Base-by-base conservation (phyloP, 1,284 basidiomycete genomes). In the Cystobasidium sp. region DNA sequence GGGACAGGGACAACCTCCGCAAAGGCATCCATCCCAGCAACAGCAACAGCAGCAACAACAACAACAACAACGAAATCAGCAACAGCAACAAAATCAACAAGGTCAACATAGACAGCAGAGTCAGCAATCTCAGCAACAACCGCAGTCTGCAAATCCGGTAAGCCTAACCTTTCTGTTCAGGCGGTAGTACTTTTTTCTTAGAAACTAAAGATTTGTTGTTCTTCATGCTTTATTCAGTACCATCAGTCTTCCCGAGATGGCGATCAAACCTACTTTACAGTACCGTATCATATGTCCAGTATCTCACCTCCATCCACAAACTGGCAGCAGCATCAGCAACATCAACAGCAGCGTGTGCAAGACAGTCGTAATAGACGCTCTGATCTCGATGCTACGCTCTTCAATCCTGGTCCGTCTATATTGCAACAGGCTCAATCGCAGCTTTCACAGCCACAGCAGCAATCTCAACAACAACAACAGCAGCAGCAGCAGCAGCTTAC, bases 251-350 rank as follows among this genome's bases (percentile, higher is more conserved):
- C 56, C 12, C 16, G 39, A 31, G 56, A 59, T 18, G 56, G 37
- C 20, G 56, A 59, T 22, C 61, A 63, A 43, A 49, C 61, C 0
- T 63, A 63, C 10, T 63, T 47, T 41, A 46, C 61, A 12, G 61
- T 46, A 9, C 43, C 44, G 3, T 63, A 63, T 37, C 61, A 63
- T 9, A 63, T 63, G 43, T 63, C 61, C 6, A 63, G 61, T 22
- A 63, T 63, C 31, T 63, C 61, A 9, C 61, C 61, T 2, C 44
- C 61, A 1, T 63, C 61, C 6, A 63, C 61, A 22, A 63, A 46
- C 31, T 63, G 61, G 61, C 61, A 63, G 43, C 61, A 63, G 22
- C 61, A 63, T 20, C 61, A 63, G 31, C 61, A 63, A 41, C 43
- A 63, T 24, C 61, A 63, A 63, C 44, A 46, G 20, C 61, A 63